These are phyloP conservation scores for Ceratocystis ficicola DNA, from an alignment of 2,329 filamentous ascomycete species.

Conservation along the genomic window DNA sequence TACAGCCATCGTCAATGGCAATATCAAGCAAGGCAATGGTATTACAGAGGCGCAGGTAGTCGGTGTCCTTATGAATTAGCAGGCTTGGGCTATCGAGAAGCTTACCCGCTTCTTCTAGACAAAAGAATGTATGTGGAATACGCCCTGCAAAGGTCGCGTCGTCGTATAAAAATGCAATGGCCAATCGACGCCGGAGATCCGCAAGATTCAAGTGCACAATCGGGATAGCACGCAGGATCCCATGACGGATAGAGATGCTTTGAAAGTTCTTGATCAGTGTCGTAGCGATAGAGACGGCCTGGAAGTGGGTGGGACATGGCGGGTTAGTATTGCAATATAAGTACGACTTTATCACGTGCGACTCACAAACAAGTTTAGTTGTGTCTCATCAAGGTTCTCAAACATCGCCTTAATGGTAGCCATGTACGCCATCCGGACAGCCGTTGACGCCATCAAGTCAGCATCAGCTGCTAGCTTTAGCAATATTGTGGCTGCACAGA, in stretches of 20 bases:
- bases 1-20: constrained; percentile 52
- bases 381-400: constrained; percentile 30
- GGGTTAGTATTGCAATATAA: neutral
- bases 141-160: constrained; percentile 34
- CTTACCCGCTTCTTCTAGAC: neutral
- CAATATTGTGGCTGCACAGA: constrained; percentile 8
- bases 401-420: constrained; percentile 36
- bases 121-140: constrained; percentile 34
- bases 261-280: constrained; percentile 36
- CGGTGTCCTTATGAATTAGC: constrained; percentile 39
- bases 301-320: neutral
- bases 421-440: constrained; percentile 33
- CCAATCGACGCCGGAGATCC: constrained; percentile 53
- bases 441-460: constrained; percentile 13
- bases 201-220: constrained; percentile 38
- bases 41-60: constrained; percentile 58
- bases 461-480: constrained; percentile 16
- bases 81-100: constrained; percentile 39
- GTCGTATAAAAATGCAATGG: constrained; percentile 50
- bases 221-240: constrained; percentile 49
- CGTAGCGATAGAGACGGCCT: constrained; percentile 9
- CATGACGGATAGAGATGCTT: constrained; percentile 42
- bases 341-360: neutral
- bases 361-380: constrained; percentile 37
- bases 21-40: constrained; percentile 59